phyloP scores from a whole-genome alignment of 352 stramenopile species.

The Phytophthora pluvialis region DNA sequence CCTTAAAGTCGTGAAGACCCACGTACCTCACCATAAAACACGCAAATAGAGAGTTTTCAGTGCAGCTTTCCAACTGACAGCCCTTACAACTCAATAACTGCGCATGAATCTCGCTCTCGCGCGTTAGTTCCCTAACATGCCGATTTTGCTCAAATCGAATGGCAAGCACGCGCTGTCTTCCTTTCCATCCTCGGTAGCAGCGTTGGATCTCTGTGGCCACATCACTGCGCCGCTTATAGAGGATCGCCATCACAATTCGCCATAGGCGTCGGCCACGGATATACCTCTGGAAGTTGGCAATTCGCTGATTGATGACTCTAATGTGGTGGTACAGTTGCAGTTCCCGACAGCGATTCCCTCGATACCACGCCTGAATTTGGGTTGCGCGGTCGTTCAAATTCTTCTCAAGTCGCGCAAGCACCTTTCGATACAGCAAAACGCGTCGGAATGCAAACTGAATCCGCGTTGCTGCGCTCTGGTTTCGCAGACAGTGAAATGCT shows the following conservation, averaged over 20 bases:
- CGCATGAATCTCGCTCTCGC: conserved; percentile 28
- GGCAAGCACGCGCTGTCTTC: conserved; percentile 26
- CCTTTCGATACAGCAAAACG: conserved; percentile 25
- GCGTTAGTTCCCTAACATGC: conserved; percentile 36
- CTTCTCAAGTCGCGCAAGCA: conserved; percentile 25
- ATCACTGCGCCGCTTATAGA: conserved; percentile 38
- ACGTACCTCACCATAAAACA: conserved; percentile 62
- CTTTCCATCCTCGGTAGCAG: conserved; percentile 46
- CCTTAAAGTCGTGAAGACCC: conserved; percentile 53
- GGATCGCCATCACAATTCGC: conserved; percentile 44
- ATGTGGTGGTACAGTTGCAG: conserved; percentile 30
- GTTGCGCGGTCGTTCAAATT: conserved; percentile 35
- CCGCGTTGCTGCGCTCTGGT: conserved; percentile 37
- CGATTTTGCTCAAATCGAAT: conserved; percentile 53
- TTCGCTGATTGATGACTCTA: conserved; percentile 36
- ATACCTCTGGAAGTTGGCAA: conserved; percentile 50
- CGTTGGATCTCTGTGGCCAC: conserved; percentile 47
- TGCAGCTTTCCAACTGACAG: conserved; percentile 39
- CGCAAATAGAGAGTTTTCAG: conserved; percentile 47
- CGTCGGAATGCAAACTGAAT: conserved; percentile 54
- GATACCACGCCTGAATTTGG: conserved; percentile 56
- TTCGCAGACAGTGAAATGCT: conserved; percentile 45
- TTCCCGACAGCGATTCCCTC: conserved; percentile 43
- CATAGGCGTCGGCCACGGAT: conserved; percentile 53
- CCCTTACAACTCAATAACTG: conserved; percentile 31